phyloP scores from a whole-genome alignment of 345 rosid species.

The Heritiera littoralis region DNA sequence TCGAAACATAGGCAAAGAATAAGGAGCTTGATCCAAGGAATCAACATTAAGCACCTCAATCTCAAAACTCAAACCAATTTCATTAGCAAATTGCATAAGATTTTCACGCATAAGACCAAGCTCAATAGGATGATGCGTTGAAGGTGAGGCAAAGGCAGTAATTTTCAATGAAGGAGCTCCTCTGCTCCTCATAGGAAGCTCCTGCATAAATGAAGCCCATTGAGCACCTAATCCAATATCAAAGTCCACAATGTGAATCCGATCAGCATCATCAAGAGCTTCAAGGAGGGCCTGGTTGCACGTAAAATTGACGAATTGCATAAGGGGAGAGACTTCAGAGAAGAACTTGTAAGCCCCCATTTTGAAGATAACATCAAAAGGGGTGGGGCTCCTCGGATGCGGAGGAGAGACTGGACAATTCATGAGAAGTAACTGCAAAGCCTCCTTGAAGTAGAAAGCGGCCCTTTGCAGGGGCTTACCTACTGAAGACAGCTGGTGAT shows the following conservation, averaged over 20 bases:
- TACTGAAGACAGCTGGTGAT: slow-evolving; percentile 63
- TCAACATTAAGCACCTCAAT: slow-evolving; percentile 51
- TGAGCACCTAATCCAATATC: slow-evolving; percentile 65
- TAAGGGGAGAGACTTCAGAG: slow-evolving; percentile 53
- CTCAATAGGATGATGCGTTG: slow-evolving; percentile 48
- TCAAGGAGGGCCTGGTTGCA: slow-evolving; percentile 59
- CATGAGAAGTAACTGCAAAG: slow-evolving; percentile 48
- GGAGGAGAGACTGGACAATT: slow-evolving; percentile 38
- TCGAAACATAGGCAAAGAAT: slow-evolving; percentile 36
- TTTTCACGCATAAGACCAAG: slow-evolving; percentile 52
- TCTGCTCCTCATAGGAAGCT: slow-evolving; percentile 49
- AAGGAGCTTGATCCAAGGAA: slow-evolving; percentile 42
- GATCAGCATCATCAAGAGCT: slow-evolving; percentile 43
- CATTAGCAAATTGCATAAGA: slow-evolving; percentile 49
- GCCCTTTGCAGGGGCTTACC: slow-evolving; percentile 61
- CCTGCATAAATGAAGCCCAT: slow-evolving; percentile 69
- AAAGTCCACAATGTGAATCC: slow-evolving; percentile 55
- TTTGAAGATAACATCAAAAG: slow-evolving; percentile 50
- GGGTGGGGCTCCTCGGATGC: slow-evolving; percentile 37
- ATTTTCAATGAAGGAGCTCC: slow-evolving; percentile 48
- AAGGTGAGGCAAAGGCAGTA: slow-evolving; percentile 56
- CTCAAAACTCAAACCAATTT: slow-evolving; percentile 48
- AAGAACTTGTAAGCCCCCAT: slow-evolving; percentile 56
- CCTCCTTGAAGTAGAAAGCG: slow-evolving; percentile 65
- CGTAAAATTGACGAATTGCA: slow-evolving; percentile 57